A percentile compares a stretch with the other conserved stretches of the same genome.
These are phyloP conservation scores for Orbilia oligospora DNA, from an alignment of 2,329 filamentous ascomycete species.

Conservation along the genomic window DNA sequence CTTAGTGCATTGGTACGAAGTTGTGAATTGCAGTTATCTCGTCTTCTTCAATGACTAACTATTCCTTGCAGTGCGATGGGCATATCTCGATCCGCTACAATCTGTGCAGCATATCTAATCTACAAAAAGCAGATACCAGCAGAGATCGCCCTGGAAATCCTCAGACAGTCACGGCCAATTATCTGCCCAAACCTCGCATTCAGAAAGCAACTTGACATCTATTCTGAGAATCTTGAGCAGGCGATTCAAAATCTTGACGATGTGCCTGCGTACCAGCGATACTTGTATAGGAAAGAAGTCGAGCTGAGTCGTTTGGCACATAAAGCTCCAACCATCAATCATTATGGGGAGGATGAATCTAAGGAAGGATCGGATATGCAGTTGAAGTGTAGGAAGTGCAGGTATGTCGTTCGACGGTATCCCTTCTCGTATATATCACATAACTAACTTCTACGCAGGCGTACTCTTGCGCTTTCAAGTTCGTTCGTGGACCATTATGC, in stretches of 20 bases:
- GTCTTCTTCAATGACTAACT: neutral
- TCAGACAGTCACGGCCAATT: constrained; percentile 80
- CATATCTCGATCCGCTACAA: constrained; percentile 90
- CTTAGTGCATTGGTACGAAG: constrained; percentile 78
- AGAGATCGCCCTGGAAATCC: constrained; percentile 77
- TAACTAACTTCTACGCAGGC: constrained; percentile 56
- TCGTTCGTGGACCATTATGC: constrained; percentile 68
- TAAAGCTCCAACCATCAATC: constrained; percentile 85
- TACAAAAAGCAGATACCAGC: constrained; percentile 71
- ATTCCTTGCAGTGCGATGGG: constrained; percentile 82
- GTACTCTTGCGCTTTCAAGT: constrained; percentile 67
- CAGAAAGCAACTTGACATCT: constrained; percentile 87
- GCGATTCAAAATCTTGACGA: constrained; percentile 74
- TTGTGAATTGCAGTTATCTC: neutral
- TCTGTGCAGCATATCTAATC: constrained; percentile 87
- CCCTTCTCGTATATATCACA: neutral
- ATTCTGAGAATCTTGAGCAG: constrained; percentile 88
- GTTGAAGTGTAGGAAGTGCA: constrained; percentile 91
- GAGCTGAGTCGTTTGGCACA: constrained; percentile 79
- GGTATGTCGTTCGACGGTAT: constrained; percentile 69
- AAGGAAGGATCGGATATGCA: constrained; percentile 69
- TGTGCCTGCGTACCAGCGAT: constrained; percentile 84
- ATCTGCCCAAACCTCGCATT: constrained; percentile 94
- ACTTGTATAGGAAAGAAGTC: constrained; percentile 77
- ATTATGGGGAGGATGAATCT: constrained; percentile 79